Conservation (phyloP, 306 rosid species). For the Casuarina glauca region DNA sequence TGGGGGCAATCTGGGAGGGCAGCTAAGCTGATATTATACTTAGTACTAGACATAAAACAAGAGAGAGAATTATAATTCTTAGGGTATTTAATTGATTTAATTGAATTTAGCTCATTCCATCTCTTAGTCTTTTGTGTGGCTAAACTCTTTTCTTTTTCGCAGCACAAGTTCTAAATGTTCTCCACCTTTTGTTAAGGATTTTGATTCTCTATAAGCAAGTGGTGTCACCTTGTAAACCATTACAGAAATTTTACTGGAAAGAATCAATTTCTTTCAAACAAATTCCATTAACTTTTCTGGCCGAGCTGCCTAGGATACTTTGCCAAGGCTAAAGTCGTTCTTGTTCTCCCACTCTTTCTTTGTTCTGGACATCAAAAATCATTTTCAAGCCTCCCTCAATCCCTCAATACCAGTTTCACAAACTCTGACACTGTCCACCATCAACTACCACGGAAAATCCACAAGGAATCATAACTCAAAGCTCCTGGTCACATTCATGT, state of each 20-base stretch:
- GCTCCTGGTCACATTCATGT: neutral
- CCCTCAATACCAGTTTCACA: neutral
- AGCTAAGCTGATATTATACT: neutral
- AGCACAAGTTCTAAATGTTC: neutral
- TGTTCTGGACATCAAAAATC: neutral
- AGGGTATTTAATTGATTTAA: neutral
- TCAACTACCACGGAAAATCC: no score
- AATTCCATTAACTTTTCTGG: no score
- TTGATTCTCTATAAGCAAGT: neutral
- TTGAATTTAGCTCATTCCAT: neutral
- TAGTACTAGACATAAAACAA: neutral
- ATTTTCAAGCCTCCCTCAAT: neutral
- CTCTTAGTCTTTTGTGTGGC: neutral
- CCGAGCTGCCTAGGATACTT: no score
- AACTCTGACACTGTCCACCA: neutral
- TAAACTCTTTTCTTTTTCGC: neutral
- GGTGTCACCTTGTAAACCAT: neutral
- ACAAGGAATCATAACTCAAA: no score
- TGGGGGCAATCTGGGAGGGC: neutral
- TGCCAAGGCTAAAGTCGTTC: neutral
- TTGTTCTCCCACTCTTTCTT: neutral
- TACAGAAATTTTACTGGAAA: no score
- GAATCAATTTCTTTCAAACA: no score
- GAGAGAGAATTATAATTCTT: neutral
- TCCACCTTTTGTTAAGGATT: neutral